Evolutionary conservation across 345 rosid species (phyloP).

Genomic region (Lenwebbia sp.): DNA sequence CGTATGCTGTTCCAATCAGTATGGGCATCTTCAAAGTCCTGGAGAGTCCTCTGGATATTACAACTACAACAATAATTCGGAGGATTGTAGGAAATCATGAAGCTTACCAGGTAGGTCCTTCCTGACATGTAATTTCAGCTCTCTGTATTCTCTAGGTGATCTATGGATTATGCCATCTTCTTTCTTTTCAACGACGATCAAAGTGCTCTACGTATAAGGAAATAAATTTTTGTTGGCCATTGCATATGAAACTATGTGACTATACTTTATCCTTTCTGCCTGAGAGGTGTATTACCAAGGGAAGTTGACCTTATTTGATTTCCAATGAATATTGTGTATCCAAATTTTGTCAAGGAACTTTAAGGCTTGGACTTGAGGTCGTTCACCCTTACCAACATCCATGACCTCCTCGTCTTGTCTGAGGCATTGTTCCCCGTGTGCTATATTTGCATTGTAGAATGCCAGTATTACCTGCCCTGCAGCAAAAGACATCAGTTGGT

Average conservation of each 20-base stretch:
- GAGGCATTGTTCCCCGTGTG: background rate
- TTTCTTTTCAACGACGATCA: background rate
- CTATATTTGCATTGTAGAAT: background rate
- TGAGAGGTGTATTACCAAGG: background rate
- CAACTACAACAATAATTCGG: conserved; percentile 59
- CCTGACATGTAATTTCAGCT: background rate
- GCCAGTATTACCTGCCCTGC: background rate
- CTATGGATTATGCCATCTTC: background rate
- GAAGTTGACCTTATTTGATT: background rate
- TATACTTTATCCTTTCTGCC: background rate
- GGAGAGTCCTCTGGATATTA: conserved; percentile 63
- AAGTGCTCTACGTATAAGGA: background rate
- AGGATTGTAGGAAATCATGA: conserved; percentile 70
- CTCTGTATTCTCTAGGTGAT: background rate
- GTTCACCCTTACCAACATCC: background rate
- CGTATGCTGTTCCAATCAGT: conserved; percentile 54
- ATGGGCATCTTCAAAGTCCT: conserved; percentile 56
- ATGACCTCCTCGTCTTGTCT: background rate
- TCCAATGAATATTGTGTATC: background rate
- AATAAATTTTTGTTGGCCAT: background rate
- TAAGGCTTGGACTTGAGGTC: background rate
- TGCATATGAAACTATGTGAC: background rate
- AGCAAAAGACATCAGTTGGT: background rate
- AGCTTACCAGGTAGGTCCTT: conserved; percentile 43
- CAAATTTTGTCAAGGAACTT: background rate